Evolutionary conservation across 2,329 filamentous ascomycete species (phyloP), one percentile per base, ranked within the genome.

Genomic region (Blastomyces parvus): DNA sequence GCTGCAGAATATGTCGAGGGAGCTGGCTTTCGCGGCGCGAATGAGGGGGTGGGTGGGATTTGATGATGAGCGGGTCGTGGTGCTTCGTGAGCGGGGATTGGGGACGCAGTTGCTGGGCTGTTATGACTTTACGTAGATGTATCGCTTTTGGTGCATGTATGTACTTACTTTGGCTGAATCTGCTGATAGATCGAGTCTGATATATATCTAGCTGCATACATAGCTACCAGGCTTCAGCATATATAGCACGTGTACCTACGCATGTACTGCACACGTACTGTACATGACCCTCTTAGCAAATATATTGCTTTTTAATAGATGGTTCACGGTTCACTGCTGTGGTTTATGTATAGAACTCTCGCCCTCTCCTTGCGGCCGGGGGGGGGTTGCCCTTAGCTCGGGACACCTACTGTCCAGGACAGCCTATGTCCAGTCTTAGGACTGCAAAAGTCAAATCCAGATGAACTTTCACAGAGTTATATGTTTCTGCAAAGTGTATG

Each of bases 21-120:
- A 79, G 56, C 67, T 78, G 17, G 74, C 76, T 56, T 67, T 78
- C 17, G 74, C 76, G 6, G 74, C 76, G 4, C 73, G 81, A 5
- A 81, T 78, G 48, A 75, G 80, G 65, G 81, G 82, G 60, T 93
- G 88, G 84, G 86, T 96, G 9, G 90, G 90, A 0, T 96, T 96
- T 70, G 91, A 96, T 70, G 90, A 96, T 53, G 90, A 96, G 74
- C 91, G 91, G 77, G 89, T 96, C n/a, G 87, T 96, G 65, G 85
- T 96, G 52, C 79, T 96, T 60, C 87, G 89, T 67, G 89, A 93
- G 75, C 57, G 83, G 66, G 78, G 78, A 33, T 79, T 83, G 33
- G 89, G 89, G 1, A 82, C 83, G 48, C 89, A 93, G 72, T 86
- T 88, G 65, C 75, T 96, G 66, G 83, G 92, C 71, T 86, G 94